Evolutionary conservation across 495 filamentous ascomycete species (phyloP).

Genomic region (Talaromyces liani): DNA sequence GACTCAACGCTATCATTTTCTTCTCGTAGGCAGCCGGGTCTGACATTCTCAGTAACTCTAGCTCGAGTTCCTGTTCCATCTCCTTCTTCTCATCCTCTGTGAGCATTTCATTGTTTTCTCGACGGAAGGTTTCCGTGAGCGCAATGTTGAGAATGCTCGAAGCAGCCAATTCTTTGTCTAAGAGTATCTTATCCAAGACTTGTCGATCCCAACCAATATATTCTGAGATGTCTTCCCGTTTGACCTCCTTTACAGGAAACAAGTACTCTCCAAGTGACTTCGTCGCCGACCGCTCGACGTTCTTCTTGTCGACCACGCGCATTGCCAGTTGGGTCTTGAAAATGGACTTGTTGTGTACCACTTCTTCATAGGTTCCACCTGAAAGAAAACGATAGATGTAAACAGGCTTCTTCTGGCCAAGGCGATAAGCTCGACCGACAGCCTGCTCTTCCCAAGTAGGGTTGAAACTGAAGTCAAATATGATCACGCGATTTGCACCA

Average conservation of each 20-base stretch:
- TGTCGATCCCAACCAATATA: conserved; percentile 55
- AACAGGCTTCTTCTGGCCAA: conserved; percentile 77
- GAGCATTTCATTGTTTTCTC: conserved; percentile 47
- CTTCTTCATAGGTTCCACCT: conserved; percentile 73
- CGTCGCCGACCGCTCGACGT: conserved; percentile 49
- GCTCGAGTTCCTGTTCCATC: conserved; percentile 32
- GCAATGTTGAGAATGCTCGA: conserved; percentile 44
- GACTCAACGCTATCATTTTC: conserved; percentile 11
- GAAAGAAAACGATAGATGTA: conserved; percentile 81
- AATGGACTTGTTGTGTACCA: conserved; percentile 58
- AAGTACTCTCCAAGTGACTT: conserved; percentile 47
- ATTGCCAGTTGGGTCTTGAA: conserved; percentile 76
- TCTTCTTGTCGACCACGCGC: conserved; percentile 79
- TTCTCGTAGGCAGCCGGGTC: conserved; percentile 31
- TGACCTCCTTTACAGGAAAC: conserved; percentile 43
- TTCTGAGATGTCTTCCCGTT: conserved; percentile 42
- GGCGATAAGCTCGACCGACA: conserved; percentile 76
- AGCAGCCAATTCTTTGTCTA: conserved; percentile 15
- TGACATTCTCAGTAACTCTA: conserved; percentile 38
- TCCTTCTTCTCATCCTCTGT: conserved; percentile 47
- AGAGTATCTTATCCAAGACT: conserved; percentile 64
- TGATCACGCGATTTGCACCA: conserved; percentile 80
- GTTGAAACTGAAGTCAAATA: conserved; percentile 79
- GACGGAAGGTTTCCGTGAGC: conserved; percentile 51
- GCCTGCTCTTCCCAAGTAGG: conserved; percentile 83